Evolutionary conservation across 306 rosid genomes (phyloP).

Genomic region (Ochetophila trinervis): DNA sequence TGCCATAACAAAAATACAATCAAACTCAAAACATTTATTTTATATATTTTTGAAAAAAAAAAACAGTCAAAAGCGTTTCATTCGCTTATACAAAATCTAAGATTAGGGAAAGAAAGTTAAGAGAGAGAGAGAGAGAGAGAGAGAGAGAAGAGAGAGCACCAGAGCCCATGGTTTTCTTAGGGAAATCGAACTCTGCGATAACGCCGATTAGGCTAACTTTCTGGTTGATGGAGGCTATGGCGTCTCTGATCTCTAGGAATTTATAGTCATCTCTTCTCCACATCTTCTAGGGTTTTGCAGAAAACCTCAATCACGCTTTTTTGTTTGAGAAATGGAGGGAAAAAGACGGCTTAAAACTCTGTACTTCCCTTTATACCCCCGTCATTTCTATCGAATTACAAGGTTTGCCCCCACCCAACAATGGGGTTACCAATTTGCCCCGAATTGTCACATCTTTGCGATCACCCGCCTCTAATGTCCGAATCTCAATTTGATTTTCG

Average conservation of each 20-base stretch:
- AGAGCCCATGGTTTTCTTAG: constrained; percentile 45
- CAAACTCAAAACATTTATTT: neutral
- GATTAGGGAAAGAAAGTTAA: neutral
- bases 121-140: neutral
- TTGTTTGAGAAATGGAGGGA: neutral
- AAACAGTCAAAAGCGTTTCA: too few species aligned
- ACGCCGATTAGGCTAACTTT: constrained; percentile 48
- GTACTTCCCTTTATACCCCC: too few species aligned
- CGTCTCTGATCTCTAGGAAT: constrained; percentile 43
- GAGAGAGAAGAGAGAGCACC: constrained; percentile 29
- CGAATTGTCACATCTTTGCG: too few species aligned
- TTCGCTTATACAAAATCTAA: neutral
- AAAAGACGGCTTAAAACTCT: neutral
- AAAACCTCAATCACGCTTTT: neutral
- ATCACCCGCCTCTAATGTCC: too few species aligned
- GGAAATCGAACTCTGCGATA: constrained; percentile 48
- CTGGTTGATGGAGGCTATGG: constrained; percentile 22
- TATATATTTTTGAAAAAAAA: too few species aligned
- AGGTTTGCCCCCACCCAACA: neutral
- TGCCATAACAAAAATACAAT: constrained; percentile 33
- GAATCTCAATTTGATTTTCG: too few species aligned
- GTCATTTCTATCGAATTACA: neutral
- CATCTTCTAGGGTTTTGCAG: constrained; percentile 28
- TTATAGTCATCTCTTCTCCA: constrained; percentile 26
- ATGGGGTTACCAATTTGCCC: too few species aligned